Conservation (phyloP, 805 yeast genomes). For the Tetrapisispora fleetii region DNA sequence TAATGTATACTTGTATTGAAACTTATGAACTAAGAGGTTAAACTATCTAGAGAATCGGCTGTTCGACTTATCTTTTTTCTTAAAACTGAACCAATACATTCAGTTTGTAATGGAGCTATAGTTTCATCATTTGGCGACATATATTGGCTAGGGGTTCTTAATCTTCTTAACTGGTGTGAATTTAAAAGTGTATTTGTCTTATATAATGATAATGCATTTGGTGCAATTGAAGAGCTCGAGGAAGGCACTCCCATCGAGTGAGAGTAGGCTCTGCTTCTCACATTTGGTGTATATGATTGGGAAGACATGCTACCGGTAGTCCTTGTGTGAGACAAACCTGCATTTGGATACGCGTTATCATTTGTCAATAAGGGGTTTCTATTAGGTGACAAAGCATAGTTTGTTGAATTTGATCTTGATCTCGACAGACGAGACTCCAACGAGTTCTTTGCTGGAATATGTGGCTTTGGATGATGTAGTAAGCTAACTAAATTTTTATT, state of each 20-base stretch:
- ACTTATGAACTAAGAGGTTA: neutral
- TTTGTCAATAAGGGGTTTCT: neutral
- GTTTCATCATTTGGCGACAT: slow-evolving; percentile 1
- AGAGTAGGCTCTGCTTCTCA: slow-evolving; percentile 4
- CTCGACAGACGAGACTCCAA: slow-evolving; percentile 12
- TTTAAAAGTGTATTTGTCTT: neutral
- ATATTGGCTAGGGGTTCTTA: slow-evolving; percentile 2
- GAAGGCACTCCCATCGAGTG: neutral
- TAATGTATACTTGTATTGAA: neutral
- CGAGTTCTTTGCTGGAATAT: slow-evolving; percentile 1
- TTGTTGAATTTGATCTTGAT: slow-evolving; percentile 10
- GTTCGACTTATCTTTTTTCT: slow-evolving; percentile 13
- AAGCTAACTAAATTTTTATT: neutral
- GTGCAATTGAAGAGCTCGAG: neutral
- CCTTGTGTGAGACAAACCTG: neutral
- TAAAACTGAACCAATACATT: slow-evolving; percentile 19
- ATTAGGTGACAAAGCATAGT: slow-evolving; percentile 3
- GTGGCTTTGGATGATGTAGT: slow-evolving; percentile 1
- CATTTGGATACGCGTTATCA: neutral
- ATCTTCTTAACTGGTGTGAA: slow-evolving; percentile 1
- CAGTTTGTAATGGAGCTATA: slow-evolving; percentile 14
- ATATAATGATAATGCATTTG: neutral
- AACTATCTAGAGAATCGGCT: neutral
- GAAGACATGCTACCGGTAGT: neutral
- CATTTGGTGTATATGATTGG: neutral